A percentile compares a stretch with the other conserved stretches of the same genome.
Evolutionary conservation across 805 yeast species (phyloP).

Genomic region (Yamadazyma nakazawae): DNA sequence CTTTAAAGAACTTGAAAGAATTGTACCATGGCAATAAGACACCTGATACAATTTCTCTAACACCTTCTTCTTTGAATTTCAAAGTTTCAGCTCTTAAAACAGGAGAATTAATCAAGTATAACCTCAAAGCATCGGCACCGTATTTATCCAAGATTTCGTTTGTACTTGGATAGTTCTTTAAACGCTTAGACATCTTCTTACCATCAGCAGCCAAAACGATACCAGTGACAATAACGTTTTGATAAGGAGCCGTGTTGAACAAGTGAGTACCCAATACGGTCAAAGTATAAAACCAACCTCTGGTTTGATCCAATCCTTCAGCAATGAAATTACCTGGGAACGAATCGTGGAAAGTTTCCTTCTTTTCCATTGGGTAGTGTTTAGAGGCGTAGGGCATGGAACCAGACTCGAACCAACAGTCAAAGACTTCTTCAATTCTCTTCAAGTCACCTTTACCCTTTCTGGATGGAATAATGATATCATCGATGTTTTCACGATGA

Average conservation of each 20-base stretch:
- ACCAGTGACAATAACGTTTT: slow-evolving; percentile 95
- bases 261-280: slow-evolving; percentile 93
- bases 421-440: slow-evolving; percentile 96
- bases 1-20: slow-evolving; percentile 93
- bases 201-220: slow-evolving; percentile 97
- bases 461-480: slow-evolving; percentile 88
- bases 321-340: slow-evolving; percentile 98
- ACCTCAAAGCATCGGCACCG: slow-evolving; percentile 97
- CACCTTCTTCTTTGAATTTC: slow-evolving; percentile 98
- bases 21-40: slow-evolving; percentile 99
- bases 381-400: slow-evolving; percentile 98
- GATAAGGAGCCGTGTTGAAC: slow-evolving; percentile 87
- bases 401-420: slow-evolving; percentile 99
- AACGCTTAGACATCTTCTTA: slow-evolving; percentile 97
- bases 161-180: slow-evolving; percentile 98
- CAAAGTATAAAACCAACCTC: slow-evolving; percentile 99
- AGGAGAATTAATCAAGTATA: slow-evolving; percentile 95
- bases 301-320: slow-evolving; percentile 98
- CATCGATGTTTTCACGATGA: slow-evolving; percentile 91
- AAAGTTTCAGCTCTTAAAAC: slow-evolving; percentile 94
- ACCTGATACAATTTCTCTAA: slow-evolving; percentile 93
- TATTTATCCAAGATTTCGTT: slow-evolving; percentile 72
- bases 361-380: slow-evolving; percentile 93
- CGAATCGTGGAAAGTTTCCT: slow-evolving; percentile 62
- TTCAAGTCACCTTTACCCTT: slow-evolving; percentile 82